Conservation (phyloP, 352 stramenopile genomes). For the Phytophthora fragariae region DNA sequence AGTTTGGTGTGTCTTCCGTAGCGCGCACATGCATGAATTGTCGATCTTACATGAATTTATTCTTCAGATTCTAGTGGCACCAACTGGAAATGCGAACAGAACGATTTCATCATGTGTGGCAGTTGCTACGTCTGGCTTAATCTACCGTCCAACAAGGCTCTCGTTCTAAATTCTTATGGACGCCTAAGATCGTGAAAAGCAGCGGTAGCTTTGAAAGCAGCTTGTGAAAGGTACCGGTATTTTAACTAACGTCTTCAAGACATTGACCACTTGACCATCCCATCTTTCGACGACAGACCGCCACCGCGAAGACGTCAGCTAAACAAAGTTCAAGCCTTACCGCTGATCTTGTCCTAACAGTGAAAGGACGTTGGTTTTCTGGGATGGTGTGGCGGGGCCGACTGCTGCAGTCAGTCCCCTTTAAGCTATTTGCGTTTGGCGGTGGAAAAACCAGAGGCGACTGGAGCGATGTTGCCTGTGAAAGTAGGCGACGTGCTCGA, state of each 20-base stretch:
- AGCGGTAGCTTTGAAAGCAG: too few relatives aligned
- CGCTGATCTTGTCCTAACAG: neutral
- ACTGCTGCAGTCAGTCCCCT: neutral
- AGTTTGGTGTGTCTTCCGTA: neutral
- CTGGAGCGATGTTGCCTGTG: conserved; percentile 24
- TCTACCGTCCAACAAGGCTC: neutral
- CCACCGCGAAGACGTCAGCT: neutral
- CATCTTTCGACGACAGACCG: neutral
- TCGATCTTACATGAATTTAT: neutral
- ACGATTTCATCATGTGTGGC: neutral
- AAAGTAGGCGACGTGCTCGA: conserved; percentile 62
- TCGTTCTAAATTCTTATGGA: neutral
- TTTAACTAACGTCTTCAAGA: too few relatives aligned
- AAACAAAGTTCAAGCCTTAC: neutral
- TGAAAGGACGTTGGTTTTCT: conserved; percentile 17
- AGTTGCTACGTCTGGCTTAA: neutral
- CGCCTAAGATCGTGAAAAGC: neutral
- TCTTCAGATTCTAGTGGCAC: neutral
- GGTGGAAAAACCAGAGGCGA: neutral
- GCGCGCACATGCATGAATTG: neutral
- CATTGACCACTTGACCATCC: too few relatives aligned
- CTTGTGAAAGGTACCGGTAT: too few relatives aligned
- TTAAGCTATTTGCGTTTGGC: neutral
- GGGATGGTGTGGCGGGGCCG: neutral
- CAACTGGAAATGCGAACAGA: too few relatives aligned